Conservation (phyloP, 164 flowering plant genomes). For the Paratinospora sagittata region DNA sequence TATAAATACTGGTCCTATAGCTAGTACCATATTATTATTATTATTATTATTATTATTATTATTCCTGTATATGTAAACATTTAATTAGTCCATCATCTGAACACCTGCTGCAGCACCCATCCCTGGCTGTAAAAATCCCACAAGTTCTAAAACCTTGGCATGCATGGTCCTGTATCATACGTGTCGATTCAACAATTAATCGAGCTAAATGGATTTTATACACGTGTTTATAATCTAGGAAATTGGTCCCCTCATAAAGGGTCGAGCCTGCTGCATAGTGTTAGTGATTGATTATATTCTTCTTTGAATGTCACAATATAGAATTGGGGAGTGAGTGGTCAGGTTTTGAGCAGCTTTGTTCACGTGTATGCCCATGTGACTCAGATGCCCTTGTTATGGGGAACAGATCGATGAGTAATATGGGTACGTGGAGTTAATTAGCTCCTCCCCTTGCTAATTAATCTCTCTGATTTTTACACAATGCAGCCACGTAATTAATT, state of each 20-base stretch:
- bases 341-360: conserved; percentile 10
- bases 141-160: background rate
- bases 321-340: no score
- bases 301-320: conserved; percentile 1
- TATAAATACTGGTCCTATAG: no score
- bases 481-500: no score
- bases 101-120: background rate
- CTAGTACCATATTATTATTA: no score
- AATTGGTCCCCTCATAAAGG: conserved; percentile 16
- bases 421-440: no score
- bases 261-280: conserved; percentile 7
- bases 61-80: no score
- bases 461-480: no score
- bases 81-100: background rate
- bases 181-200: background rate
- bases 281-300: conserved; percentile 2
- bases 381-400: conserved; percentile 38
- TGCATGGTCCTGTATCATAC: conserved; percentile 5
- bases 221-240: conserved; percentile 6
- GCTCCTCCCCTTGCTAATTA: no score
- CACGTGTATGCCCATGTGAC: conserved; percentile 37
- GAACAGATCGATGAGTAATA: conserved; percentile 17
- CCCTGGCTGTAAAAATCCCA: background rate
- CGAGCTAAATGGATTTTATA: background rate
- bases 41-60: no score